phyloP scores from a whole-genome alignment of 768 basidiomycete species.

The Suillus placidus region DNA sequence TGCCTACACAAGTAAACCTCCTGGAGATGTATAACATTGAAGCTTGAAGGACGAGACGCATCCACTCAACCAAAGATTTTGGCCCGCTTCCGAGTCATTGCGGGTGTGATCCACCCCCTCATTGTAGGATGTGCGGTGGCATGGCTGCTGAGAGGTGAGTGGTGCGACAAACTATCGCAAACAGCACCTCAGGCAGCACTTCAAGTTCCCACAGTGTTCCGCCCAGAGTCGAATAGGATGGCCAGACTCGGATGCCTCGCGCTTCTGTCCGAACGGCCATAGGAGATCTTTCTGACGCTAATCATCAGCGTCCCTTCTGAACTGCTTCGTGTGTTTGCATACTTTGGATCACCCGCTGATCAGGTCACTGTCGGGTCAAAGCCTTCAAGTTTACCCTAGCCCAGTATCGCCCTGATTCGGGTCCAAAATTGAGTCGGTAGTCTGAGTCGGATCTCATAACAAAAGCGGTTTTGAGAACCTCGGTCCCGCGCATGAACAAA shows the following conservation, averaged over 20 bases:
- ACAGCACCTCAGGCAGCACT: background rate
- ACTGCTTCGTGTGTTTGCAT: background rate
- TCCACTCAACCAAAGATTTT: conserved; percentile 50
- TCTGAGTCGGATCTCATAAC: background rate
- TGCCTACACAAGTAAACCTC: background rate
- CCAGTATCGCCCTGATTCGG: background rate
- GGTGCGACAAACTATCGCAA: conserved; percentile 1
- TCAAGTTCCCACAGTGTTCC: background rate
- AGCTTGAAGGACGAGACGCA: conserved; percentile 9
- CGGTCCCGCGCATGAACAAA: background rate
- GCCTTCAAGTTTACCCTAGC: background rate
- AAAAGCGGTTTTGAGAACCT: background rate
- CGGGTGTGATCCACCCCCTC: conserved; percentile 56
- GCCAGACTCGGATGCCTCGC: background rate
- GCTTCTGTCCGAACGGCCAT: background rate
- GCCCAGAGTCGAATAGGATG: background rate
- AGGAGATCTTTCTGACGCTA: background rate
- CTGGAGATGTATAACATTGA: background rate
- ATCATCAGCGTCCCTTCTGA: background rate
- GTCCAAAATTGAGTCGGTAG: background rate
- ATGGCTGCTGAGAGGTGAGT: conserved; percentile 37
- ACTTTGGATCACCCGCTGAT: background rate
- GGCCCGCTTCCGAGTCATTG: conserved; percentile 49
- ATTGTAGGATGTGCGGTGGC: conserved; percentile 59
- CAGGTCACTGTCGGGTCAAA: background rate